Percentiles rank a stretch among this genome's conserved stretches.
Evolutionary conservation across 371 early-diverging fungal genomes (phyloP).

Genomic region (Apophysomyces trapeziformis): DNA sequence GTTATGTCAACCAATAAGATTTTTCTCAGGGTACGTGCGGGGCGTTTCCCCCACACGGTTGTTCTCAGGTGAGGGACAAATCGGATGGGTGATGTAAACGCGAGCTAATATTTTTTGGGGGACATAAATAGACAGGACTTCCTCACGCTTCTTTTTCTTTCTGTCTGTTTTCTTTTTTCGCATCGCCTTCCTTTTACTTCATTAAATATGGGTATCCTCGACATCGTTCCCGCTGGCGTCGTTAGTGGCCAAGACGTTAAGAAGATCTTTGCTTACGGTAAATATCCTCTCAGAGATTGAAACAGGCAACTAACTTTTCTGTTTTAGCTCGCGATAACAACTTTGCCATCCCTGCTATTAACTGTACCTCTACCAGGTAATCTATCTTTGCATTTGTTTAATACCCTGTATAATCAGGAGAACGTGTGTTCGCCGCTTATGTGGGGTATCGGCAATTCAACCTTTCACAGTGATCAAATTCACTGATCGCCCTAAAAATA

Average conservation of each 20-base stretch:
- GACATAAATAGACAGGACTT: constrained; percentile 1
- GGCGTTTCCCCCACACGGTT: constrained; percentile 4
- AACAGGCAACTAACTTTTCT: background rate
- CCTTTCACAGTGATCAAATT: background rate
- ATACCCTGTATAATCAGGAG: too few species aligned
- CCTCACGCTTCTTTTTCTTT: background rate
- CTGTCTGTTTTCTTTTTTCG: constrained; percentile 29
- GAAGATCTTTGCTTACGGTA: constrained; percentile 6
- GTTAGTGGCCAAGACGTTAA: constrained; percentile 85
- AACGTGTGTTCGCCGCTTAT: background rate
- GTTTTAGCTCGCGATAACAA: constrained; percentile 70
- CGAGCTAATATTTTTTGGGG: background rate
- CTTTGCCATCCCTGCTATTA: constrained; percentile 93
- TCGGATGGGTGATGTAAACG: constrained; percentile 10
- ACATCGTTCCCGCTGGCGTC: constrained; percentile 87
- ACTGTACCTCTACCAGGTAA: constrained; percentile 87
- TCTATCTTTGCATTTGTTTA: background rate
- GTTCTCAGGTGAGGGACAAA: constrained; percentile 8
- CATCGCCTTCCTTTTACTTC: constrained; percentile 6
- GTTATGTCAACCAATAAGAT: background rate
- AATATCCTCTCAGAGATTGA: background rate
- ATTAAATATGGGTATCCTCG: constrained; percentile 70
- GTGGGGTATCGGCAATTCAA: constrained; percentile 8
- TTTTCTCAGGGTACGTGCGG: constrained; percentile 6
- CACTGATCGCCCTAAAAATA: constrained; percentile 19